Base-by-base conservation (phyloP, 1,284 basidiomycete species). In the Rhodofomes roseus region DNA sequence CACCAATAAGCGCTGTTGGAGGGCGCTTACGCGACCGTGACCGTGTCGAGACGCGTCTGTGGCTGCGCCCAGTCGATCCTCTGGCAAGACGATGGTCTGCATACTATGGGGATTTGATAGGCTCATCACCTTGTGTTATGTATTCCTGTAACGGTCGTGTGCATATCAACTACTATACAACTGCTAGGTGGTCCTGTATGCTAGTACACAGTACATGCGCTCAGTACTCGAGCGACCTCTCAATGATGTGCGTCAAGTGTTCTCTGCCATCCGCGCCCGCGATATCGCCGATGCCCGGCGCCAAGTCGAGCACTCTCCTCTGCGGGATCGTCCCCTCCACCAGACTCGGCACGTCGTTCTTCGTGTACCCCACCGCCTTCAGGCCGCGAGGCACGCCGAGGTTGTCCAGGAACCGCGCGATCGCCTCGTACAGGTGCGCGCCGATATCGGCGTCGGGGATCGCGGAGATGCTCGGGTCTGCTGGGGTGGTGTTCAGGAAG, bases 251-350 rank as follows among this genome's bases (percentile, higher is more conserved):
- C 22, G 85, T 84, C 68, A 96, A 74, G 75, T 93, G 87, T 69
- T 92, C 86, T 66, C 79, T 83, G 59, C 92, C 92, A 71, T 95
- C 90, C 59, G 87, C 86, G 48, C 88, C 90, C 40, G 83, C 84
- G 39, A 94, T 79, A 70, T 93, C 85, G 20, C 91, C 90, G 64
- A 93, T 87, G 43, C 90, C 89, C 37, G 93, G 94, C 8, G 93
- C 93, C 22, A 96, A 79, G 71, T 95, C 93, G 64, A 96, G 74
- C 20, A 96, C 93, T 29, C 93, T 82, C 57, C 93, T 77, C 74
- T 96, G 94, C 23, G 94, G 94, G 46, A 96, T 75, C 14, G 94
- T 93, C 1, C 95, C 94, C 62, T 94, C 85, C 7, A 96, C 93
- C 22, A 96, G 80, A 68, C 76, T 81, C 27, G 79, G 76, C 23